Evolutionary conservation across 805 yeast genomes (phyloP), one percentile per base, ranked within the genome.

Genomic region (Barnettozyma siamensis): DNA sequence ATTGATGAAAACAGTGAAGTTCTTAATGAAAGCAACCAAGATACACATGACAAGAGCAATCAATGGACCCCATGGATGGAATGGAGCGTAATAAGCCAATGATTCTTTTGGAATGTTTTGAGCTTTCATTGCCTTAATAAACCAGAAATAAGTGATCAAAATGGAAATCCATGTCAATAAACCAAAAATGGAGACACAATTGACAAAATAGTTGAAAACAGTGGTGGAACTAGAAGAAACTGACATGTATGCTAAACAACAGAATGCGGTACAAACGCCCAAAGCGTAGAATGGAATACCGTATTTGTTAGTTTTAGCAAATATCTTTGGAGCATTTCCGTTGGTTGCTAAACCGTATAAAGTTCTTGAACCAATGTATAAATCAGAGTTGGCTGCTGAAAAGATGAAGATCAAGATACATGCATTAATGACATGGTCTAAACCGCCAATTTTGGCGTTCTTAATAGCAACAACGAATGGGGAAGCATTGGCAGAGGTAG

Each of bases 301-400:
- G 63, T 67, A 66, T 52, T 68, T 76, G 65, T 76, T 78, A 16
- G 88, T 79, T 50, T 63, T 75, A 40, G 85, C 69, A 58, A 84
- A 78, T 55, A 83, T 56, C 47, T 64, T 69, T 49, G 93, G 93
- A 10, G 91, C 88, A 57, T 78, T 78, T 10, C 87, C 85, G 50
- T 81, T 83, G 39, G 76, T 73, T 2, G 93, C 75, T 48, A 86
- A 65, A 31, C 85, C 83, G 55, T 83, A 84, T 20, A 82, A 64
- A 13, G 84, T 78, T 71, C 95, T 74, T 20, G 93, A 78, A 24
- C 85, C 84, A 58, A 80, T 79, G 64, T 83, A 83, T 55, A 85
- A 68, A 62, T 81, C 88, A 2, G 89, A 81, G 65, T 84, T 86
- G 11, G 85, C 81, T 36, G 94, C 94, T 9, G 91, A 83, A 57